Evolutionary conservation across 176 grass and related monocot species (phyloP), one percentile per base, ranked within the genome.

Genomic region (Poa pratensis): DNA sequence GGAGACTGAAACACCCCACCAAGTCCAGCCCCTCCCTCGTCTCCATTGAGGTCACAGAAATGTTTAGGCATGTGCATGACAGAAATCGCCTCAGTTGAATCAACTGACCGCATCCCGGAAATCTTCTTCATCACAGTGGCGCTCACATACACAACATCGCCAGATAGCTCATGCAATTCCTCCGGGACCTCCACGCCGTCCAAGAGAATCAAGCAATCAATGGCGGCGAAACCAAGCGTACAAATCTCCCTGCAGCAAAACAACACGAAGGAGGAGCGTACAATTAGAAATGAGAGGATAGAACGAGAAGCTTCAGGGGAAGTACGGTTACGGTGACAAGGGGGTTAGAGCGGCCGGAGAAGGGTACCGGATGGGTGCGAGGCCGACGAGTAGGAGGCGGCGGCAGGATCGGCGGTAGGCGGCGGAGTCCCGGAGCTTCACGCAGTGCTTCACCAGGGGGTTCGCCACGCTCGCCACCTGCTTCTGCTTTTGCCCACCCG

Each of bases 381-480:
- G 87, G 77, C 96, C 96, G 80, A 98, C 87, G 74, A 98, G 86
- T 48, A 95, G 67, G 37, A 94, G 74, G 48, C 87, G 87, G 40
- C 67, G 77, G 77, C 69, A 90, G 22, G 87, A 90, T 2, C 87
- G 86, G 40, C 95, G 93, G 85, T 98, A 93, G 20, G 91, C 81
- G 73, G 91, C 81, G 40, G 89, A 93, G 73, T 92, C 85, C 34
- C 96, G 91, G 83, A 98, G 93, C 89, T 90, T 94, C 14, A 98
- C 93, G 68, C 91, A 95, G 87, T 95, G 96, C 87, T 98, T 98
- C 85, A 95, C 96, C 50, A 98, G 69, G 5, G 96, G 91, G 67
- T 98, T 98, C 23, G 89, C 83, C 61, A 91, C 89, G 83, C 96
- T 98, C 76, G 83, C 83, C 89, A 98, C 89, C 87, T 87, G 82